Conservation (phyloP, 2,329 filamentous ascomycete genomes). For the Aureobasidium pullulans region DNA sequence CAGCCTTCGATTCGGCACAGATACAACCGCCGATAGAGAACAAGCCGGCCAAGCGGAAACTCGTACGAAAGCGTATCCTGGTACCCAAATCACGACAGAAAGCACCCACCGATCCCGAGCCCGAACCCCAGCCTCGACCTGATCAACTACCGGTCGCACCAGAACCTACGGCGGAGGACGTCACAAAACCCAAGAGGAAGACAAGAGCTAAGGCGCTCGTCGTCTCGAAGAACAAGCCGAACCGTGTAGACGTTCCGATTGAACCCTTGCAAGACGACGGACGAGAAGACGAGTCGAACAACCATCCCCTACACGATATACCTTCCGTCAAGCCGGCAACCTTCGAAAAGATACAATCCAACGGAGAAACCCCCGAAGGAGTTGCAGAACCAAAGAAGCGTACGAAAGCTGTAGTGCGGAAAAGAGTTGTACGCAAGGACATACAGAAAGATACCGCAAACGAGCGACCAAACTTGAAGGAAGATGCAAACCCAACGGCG, state of each 20-base stretch:
- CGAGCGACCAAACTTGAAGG: neutral
- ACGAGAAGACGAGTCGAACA: neutral
- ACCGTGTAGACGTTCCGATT: neutral
- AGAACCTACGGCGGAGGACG: neutral
- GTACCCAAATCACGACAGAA: neutral
- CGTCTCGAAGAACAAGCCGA: neutral
- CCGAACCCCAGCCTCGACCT: neutral
- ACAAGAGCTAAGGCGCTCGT: neutral
- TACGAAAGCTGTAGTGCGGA: neutral
- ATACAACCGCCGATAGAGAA: neutral
- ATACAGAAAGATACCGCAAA: neutral
- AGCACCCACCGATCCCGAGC: neutral
- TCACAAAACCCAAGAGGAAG: neutral
- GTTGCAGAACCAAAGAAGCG: no score
- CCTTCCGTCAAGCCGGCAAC: neutral
- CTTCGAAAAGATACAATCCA: neutral
- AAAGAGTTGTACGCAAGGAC: neutral
- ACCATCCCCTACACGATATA: neutral
- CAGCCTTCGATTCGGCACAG: neutral
- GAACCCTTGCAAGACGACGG: neutral
- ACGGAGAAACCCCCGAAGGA: no score
- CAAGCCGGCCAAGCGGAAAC: neutral
- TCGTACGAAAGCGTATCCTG: neutral
- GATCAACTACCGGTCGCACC: neutral
- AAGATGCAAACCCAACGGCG: neutral